A percentile compares a stretch with the other conserved stretches of the same genome.
phyloP scores from a whole-genome alignment of 805 yeast species.

The Nakazawaea populi region DNA sequence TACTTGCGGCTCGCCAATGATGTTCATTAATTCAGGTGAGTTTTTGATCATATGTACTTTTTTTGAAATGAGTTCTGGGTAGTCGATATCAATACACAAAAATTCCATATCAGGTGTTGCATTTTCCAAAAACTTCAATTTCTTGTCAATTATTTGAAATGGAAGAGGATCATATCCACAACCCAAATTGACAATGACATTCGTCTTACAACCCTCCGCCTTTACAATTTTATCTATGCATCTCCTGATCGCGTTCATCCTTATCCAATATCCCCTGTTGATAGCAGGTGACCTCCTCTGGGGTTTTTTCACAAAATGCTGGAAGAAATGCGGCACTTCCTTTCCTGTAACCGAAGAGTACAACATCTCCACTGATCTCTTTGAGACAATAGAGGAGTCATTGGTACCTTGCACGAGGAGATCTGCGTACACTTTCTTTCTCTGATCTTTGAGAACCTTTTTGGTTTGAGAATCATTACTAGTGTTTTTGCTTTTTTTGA shows the following conservation, averaged over 20 bases:
- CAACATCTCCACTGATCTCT: conserved; percentile 69
- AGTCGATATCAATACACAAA: conserved; percentile 66
- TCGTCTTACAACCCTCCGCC: conserved; percentile 16
- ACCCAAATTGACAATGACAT: conserved; percentile 58
- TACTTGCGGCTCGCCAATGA: conserved; percentile 32
- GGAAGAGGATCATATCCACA: conserved; percentile 73
- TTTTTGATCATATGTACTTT: conserved; percentile 48
- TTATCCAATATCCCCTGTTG: conserved; percentile 77
- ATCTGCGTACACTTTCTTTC: conserved; percentile 49
- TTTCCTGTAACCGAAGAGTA: conserved; percentile 30
- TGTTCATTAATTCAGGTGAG: conserved; percentile 37
- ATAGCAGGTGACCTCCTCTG: conserved; percentile 74
- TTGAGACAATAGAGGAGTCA: conserved; percentile 77
- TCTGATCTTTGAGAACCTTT: conserved; percentile 33
- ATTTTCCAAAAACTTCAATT: conserved; percentile 11
- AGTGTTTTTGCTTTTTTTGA: conserved; percentile 1
- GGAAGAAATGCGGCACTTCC: conserved; percentile 44
- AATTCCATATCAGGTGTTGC: conserved; percentile 16
- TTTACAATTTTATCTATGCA: conserved; percentile 42
- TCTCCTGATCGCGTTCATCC: conserved; percentile 64
- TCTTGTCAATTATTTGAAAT: conserved; percentile 35
- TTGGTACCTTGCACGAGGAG: conserved; percentile 79
- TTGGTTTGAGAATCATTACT: background rate
- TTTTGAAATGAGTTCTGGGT: conserved; percentile 56
- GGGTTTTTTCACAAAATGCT: conserved; percentile 58